Evolutionary conservation across 371 early-diverging fungal species (phyloP), one percentile per base, ranked within the genome.

Genomic region (Chytridium lagenaria): DNA sequence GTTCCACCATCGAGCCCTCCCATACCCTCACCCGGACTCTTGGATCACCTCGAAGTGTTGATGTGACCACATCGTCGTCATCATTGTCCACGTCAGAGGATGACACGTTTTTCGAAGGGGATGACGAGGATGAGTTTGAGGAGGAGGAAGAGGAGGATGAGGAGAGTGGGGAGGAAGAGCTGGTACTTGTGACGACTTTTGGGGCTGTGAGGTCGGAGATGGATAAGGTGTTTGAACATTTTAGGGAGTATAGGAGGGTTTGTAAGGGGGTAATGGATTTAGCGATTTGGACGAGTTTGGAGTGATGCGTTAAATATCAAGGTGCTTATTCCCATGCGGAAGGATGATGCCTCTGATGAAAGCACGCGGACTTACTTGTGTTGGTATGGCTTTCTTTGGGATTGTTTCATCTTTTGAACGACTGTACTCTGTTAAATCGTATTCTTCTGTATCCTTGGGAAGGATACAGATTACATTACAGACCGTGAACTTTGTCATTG

Each of bases 131-230:
- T 10, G 16, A 26, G 55, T 10, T 26, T 10, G 55, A 16, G 55
- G 26, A 7, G 10, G 55, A 26, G 26, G 23, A 55, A 26, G 55
- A 16, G 26, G 55, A 10, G 16, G 55, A 55, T 26, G 10, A 15
- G 10, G 55, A 55, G 26, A 26, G 7, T 10, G 55, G 26, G 10
- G 55, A 55, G 55, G 55, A 55, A 28, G 55, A 55, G 55, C 30
- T 55, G 55, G 55, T 55, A 26, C 55, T 55, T 10, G 55, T 55
- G 23, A 55, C 55, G 26, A 55, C 55, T 10, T 55, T 55, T 55
- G 55, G 55, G 10, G 55, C 55, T 10, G 16, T 55, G 55, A 55
- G 26, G 55, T 55, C 55, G 26, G 55, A 55, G 55, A 7, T 55
- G 10, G 16, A 7, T 7, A 55, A 55, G 26, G 55, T 55, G 55